Evolutionary conservation across 2,329 filamentous ascomycete genomes (phyloP), one percentile per base, ranked within the genome.

Genomic region (Falciphora oryzae): DNA sequence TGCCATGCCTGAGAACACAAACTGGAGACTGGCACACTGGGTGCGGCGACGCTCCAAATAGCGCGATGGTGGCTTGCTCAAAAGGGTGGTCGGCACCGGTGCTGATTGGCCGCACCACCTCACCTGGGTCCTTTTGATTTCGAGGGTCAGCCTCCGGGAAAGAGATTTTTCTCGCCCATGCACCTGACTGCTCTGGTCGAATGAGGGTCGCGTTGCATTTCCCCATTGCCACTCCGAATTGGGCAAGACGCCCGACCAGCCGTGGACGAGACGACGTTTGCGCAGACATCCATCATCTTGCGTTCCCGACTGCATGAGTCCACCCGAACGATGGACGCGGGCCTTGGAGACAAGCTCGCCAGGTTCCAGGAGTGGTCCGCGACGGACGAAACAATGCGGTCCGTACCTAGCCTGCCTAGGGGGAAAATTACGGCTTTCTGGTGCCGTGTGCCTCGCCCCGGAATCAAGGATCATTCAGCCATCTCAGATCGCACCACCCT

Each of bases 41-140:
- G n/a, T n/a, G n/a, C n/a, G n/a, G n/a, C n/a, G 16, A 18, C 14
- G 18, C 16, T 18, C 38, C 5, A 44, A 44, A 35, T 35, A 60
- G 29, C 58, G 65, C 18, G 68, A 68, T 70, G 38, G 25, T 64
- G 65, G 29, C 25, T 57, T 67, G 53, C 38, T 28, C 7, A 57
- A 29, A 28, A 63, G 59, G 31, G 7, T 35, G n/a, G 57, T 25
- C 22, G 22, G 29, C 22, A 18, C 27, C 13, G 4, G 27, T 25
- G 28, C 28, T 60, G 58, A 60, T 60, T 60, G 58, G 58, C 22
- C 50, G 29, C 22, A 62, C 22, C 3, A 25, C 22, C 18, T 11
- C 44, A 22, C 44, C n/a, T n/a, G 18, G 38, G 44, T 53, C 44
- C 22, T 25, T 35, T 27, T 63, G 44, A 13, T 57, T 57, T 56